phyloP scores from a whole-genome alignment of 441 rosid genomes.

The Gossypium aridum region DNA sequence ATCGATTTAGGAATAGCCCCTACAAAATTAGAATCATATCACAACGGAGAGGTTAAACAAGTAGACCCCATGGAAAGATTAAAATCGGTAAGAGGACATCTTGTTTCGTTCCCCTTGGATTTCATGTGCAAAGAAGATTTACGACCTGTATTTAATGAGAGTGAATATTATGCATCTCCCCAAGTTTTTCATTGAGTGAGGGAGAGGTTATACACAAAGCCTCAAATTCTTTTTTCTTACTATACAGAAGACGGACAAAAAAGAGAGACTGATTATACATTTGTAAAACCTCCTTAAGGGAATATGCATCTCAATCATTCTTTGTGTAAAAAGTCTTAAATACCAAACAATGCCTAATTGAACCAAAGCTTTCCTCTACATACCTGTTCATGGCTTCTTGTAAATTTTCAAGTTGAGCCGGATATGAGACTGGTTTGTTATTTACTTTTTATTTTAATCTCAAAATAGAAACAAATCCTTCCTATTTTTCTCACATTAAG shows the following conservation, averaged over 20 bases:
- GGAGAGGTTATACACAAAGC: not conserved
- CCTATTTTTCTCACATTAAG: not conserved
- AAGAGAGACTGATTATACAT: not conserved
- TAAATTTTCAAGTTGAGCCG: too few species aligned
- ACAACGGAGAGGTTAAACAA: constrained; percentile 54
- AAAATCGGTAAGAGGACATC: constrained; percentile 67
- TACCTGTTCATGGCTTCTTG: too few species aligned
- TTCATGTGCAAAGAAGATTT: constrained; percentile 93
- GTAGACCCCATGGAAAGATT: constrained; percentile 68
- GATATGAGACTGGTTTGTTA: not conserved
- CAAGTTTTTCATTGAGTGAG: constrained; percentile 78
- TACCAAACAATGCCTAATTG: not conserved
- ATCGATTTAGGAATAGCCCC: constrained; percentile 95
- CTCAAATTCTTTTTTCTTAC: not conserved
- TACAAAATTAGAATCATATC: constrained; percentile 54
- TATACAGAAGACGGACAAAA: not conserved
- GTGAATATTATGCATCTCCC: constrained; percentile 89
- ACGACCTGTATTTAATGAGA: constrained; percentile 92
- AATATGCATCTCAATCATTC: not conserved
- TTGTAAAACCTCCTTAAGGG: not conserved
- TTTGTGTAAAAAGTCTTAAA: not conserved
- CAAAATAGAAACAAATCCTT: not conserved
- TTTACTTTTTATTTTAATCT: not conserved
- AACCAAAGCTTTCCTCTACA: not conserved
- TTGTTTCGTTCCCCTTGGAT: constrained; percentile 91